Conservation (phyloP, 2,329 filamentous ascomycete genomes). For the Fusarium haematococcum region DNA sequence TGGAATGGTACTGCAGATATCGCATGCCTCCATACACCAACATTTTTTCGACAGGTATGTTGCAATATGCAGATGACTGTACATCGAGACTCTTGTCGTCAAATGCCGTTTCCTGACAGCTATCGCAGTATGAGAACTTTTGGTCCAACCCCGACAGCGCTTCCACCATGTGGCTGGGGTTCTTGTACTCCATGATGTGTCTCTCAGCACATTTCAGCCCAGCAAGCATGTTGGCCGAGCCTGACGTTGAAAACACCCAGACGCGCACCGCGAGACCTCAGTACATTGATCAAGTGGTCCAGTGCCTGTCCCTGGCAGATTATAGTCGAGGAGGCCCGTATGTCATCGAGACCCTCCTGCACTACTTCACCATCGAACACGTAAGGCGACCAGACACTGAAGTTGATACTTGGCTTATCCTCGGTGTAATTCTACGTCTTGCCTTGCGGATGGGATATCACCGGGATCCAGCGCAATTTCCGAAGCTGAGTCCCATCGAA, state of each 20-base stretch:
- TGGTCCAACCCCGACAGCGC: neutral
- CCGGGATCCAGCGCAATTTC: slow-evolving; percentile 12
- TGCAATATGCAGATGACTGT: neutral
- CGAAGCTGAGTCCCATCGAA: neutral
- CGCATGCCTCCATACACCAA: neutral
- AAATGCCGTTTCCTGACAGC: too few species aligned
- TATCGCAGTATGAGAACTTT: slow-evolving; percentile 7
- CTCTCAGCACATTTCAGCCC: neutral
- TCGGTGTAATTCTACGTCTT: slow-evolving; percentile 3
- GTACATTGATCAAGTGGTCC: slow-evolving; percentile 4
- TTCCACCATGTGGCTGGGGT: slow-evolving; percentile 11
- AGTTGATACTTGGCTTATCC: slow-evolving; percentile 4
- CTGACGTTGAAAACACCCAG: neutral
- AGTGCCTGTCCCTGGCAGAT: slow-evolving; percentile 5
- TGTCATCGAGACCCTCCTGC: slow-evolving; percentile 7
- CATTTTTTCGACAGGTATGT: slow-evolving; percentile 8
- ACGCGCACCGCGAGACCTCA: neutral
- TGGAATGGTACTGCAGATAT: neutral
- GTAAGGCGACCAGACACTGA: slow-evolving; percentile 8
- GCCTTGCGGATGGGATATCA: slow-evolving; percentile 20
- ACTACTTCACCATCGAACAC: slow-evolving; percentile 10
- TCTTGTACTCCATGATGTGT: slow-evolving; percentile 9
- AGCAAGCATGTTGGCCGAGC: neutral
- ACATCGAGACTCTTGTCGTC: neutral
- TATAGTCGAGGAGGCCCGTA: slow-evolving; percentile 11